Evolutionary conservation across 2,329 filamentous ascomycete genomes (phyloP).

Genomic region (Fusarium graminum): DNA sequence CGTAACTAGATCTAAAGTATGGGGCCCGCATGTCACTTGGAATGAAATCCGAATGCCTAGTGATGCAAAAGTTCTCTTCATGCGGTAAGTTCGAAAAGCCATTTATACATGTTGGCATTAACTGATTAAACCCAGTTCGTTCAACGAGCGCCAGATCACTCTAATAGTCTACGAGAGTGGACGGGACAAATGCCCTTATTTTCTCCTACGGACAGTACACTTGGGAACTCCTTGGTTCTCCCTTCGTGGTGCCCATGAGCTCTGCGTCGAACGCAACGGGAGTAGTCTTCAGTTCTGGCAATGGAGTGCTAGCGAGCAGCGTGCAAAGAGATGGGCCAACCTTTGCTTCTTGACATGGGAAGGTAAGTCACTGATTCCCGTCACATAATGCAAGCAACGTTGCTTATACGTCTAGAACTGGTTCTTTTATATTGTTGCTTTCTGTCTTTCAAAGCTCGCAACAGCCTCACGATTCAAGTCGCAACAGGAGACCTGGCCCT

Average conservation of each 20-base stretch:
- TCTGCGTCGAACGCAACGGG: constrained; percentile 64
- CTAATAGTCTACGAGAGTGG: constrained; percentile 65
- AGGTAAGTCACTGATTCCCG: constrained; percentile 55
- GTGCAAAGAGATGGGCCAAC: constrained; percentile 66
- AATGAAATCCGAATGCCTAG: constrained; percentile 60
- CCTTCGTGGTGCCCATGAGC: constrained; percentile 65
- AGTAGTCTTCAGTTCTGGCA: constrained; percentile 64
- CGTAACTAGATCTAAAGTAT: constrained; percentile 59
- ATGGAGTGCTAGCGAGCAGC: constrained; percentile 61
- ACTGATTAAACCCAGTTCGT: constrained; percentile 57
- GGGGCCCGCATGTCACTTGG: constrained; percentile 61
- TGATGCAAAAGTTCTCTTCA: constrained; percentile 66
- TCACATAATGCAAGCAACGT: background rate
- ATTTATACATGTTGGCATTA: background rate
- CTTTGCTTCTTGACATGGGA: constrained; percentile 72
- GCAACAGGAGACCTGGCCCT: constrained; percentile 62
- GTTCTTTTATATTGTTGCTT: constrained; percentile 71
- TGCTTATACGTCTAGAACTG: constrained; percentile 61
- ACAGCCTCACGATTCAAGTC: constrained; percentile 59
- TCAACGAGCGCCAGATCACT: constrained; percentile 68
- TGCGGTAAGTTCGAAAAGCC: constrained; percentile 57
- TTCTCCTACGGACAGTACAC: constrained; percentile 62
- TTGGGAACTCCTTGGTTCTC: constrained; percentile 61
- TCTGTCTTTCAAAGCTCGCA: constrained; percentile 67
- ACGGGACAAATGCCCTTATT: constrained; percentile 59